Evolutionary conservation across 768 basidiomycete species (phyloP).

Genomic region (Boletus huronensis): DNA sequence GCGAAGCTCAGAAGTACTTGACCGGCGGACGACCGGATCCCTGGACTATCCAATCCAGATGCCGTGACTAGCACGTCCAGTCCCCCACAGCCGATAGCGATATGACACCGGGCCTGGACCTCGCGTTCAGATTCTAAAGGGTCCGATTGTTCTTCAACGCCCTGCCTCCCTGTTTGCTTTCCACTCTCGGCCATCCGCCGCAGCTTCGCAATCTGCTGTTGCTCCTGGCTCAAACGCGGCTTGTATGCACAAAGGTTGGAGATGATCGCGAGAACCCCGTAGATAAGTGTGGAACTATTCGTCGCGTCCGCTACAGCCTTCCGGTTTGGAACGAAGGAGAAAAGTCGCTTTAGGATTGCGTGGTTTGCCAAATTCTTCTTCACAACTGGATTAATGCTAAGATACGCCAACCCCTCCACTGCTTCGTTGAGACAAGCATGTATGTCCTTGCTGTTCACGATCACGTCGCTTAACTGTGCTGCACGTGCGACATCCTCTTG

Average conservation of each 20-base stretch:
- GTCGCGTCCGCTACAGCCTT: constrained; percentile 34
- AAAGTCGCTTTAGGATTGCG: constrained; percentile 54
- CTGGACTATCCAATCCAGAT: constrained; percentile 57
- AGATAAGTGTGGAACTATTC: constrained; percentile 55
- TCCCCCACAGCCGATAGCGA: constrained; percentile 58
- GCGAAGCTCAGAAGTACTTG: constrained; percentile 67
- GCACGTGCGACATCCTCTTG: constrained; percentile 46
- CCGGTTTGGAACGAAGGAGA: constrained; percentile 52
- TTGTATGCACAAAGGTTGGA: constrained; percentile 71
- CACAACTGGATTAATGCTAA: constrained; percentile 58
- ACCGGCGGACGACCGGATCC: constrained; percentile 56
- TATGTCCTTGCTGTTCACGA: constrained; percentile 39
- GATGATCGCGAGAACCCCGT: constrained; percentile 74
- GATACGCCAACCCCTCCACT: constrained; percentile 84
- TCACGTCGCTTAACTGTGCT: constrained; percentile 53
- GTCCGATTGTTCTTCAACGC: constrained; percentile 28
- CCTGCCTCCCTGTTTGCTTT: constrained; percentile 32
- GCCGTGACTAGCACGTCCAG: constrained; percentile 61
- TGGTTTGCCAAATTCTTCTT: constrained; percentile 62
- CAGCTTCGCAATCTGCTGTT: constrained; percentile 77
- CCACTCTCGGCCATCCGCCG: constrained; percentile 63
- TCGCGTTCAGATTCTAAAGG: constrained; percentile 61
- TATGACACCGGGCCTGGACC: constrained; percentile 59
- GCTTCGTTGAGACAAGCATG: constrained; percentile 53
- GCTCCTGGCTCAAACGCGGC: constrained; percentile 72